Percentiles rank a stretch among this genome's conserved stretches.
These are phyloP conservation scores for Exophiala mesophila DNA, from an alignment of 2,329 filamentous ascomycete genomes.

Conservation along the genomic window DNA sequence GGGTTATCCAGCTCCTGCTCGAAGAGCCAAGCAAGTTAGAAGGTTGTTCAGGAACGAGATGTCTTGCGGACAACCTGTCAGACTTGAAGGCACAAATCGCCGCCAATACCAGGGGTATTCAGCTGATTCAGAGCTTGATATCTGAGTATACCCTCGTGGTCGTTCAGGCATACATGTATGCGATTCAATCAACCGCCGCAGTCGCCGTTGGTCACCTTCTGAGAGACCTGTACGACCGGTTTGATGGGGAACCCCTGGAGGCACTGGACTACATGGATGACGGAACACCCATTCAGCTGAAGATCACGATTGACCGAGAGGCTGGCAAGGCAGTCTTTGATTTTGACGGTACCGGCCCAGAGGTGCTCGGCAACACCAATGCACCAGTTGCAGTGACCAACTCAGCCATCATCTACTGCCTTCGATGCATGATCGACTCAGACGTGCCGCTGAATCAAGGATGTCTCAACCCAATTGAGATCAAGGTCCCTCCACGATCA, in stretches of 20 bases:
- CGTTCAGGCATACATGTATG: conserved; percentile 40
- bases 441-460: conserved; percentile 34
- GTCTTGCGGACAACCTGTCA: conserved; percentile 40
- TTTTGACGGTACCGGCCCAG: conserved; percentile 38
- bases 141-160: conserved; percentile 32
- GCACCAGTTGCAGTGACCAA: conserved; percentile 36
- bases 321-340: conserved; percentile 36
- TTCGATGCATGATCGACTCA: conserved; percentile 28
- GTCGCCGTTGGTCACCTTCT: conserved; percentile 31
- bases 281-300: conserved; percentile 33
- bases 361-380: conserved; percentile 35
- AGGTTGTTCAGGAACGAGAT: conserved; percentile 14
- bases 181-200: conserved; percentile 35
- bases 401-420: conserved; percentile 33
- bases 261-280: conserved; percentile 41
- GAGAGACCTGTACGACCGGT: conserved; percentile 21
- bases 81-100: conserved; percentile 44
- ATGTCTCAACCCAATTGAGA: conserved; percentile 28
- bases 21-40: conserved; percentile 22
- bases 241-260: conserved; percentile 22
- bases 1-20: conserved; percentile 29
- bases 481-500: conserved; percentile 26
- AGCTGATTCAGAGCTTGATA: conserved; percentile 34
- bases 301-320: conserved; percentile 31
- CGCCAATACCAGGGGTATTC: conserved; percentile 39